Percentiles rank a stretch among this genome's conserved stretches.
Conservation (phyloP, 768 basidiomycete genomes). For the Trametes gibbosa region DNA sequence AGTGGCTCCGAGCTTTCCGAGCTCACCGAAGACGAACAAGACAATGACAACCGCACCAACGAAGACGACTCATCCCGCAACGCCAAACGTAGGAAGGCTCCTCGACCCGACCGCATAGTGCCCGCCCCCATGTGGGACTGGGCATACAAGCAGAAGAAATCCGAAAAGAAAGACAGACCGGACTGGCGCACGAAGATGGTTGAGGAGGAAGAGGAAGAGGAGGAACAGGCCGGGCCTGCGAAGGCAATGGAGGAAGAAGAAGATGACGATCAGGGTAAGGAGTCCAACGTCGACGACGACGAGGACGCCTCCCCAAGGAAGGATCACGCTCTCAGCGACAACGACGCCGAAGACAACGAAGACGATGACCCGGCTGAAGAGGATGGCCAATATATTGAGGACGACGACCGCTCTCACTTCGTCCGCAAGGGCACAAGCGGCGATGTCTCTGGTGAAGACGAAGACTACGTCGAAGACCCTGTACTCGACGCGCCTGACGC, state of each 20-base stretch:
- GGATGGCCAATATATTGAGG: constrained; percentile 26
- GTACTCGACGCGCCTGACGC: constrained; percentile 23
- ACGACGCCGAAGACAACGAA: constrained; percentile 17
- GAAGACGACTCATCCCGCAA: constrained; percentile 25
- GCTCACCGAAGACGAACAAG: constrained; percentile 79
- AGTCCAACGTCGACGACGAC: constrained; percentile 19
- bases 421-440: constrained; percentile 19
- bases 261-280: constrained; percentile 43
- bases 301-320: constrained; percentile 9
- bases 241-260: constrained; percentile 65
- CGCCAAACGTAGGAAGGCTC: constrained; percentile 28
- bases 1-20: constrained; percentile 78
- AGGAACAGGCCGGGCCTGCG: constrained; percentile 43
- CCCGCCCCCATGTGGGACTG: constrained; percentile 87
- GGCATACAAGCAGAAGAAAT: constrained; percentile 51
- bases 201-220: constrained; percentile 48
- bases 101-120: constrained; percentile 54
- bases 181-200: constrained; percentile 32
- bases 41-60: constrained; percentile 35
- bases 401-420: constrained; percentile 6
- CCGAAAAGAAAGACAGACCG: constrained; percentile 34
- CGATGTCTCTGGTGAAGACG: constrained; percentile 29
- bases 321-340: constrained; percentile 21
- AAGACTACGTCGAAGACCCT: constrained; percentile 32
- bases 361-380: constrained; percentile 23